Percentiles rank a stretch among this genome's conserved stretches.
phyloP scores from a whole-genome alignment of 495 filamentous ascomycete genomes.

The Bathelium albidoporum region DNA sequence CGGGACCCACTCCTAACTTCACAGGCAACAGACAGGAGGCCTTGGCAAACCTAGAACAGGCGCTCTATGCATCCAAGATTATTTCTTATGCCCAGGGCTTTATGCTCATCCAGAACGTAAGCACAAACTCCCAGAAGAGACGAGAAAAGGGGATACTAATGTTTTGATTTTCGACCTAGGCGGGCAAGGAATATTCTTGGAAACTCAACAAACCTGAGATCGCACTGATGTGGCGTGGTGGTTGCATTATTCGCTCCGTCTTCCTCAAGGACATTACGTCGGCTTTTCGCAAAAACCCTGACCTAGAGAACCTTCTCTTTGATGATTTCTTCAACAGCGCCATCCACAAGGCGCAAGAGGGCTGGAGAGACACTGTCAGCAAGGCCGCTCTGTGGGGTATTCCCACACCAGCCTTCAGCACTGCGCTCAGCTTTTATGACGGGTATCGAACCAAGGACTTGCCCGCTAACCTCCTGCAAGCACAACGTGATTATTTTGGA shows the following conservation, averaged over 20 bases:
- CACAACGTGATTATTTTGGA: constrained; percentile 98
- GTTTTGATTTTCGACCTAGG: constrained; percentile 39
- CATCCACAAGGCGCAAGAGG: constrained; percentile 89
- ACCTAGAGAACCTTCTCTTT: constrained; percentile 96
- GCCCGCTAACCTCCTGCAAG: constrained; percentile 94
- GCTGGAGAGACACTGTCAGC: constrained; percentile 90
- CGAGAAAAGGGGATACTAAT: constrained; percentile 15
- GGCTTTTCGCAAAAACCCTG: constrained; percentile 87
- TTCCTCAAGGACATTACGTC: constrained; percentile 99
- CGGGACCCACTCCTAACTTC: constrained; percentile 68
- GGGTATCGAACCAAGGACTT: constrained; percentile 92
- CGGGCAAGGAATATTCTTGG: constrained; percentile 90
- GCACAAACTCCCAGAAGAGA: constrained; percentile 20
- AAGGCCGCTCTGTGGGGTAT: constrained; percentile 90
- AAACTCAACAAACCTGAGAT: constrained; percentile 99
- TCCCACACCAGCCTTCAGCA: constrained; percentile 90
- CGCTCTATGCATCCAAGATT: constrained; percentile 97
- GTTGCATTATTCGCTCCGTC: constrained; percentile 99
- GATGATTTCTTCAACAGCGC: constrained; percentile 99
- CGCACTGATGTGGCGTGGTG: constrained; percentile 99
- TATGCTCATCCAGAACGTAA: constrained; percentile 98
- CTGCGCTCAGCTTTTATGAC: constrained; percentile 94
- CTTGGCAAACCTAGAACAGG: constrained; percentile 95
- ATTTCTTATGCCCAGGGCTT: constrained; percentile 99
- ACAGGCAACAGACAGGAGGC: constrained; percentile 83